phyloP scores from a whole-genome alignment of 768 basidiomycete species.

The Naematelia aurantialba region DNA sequence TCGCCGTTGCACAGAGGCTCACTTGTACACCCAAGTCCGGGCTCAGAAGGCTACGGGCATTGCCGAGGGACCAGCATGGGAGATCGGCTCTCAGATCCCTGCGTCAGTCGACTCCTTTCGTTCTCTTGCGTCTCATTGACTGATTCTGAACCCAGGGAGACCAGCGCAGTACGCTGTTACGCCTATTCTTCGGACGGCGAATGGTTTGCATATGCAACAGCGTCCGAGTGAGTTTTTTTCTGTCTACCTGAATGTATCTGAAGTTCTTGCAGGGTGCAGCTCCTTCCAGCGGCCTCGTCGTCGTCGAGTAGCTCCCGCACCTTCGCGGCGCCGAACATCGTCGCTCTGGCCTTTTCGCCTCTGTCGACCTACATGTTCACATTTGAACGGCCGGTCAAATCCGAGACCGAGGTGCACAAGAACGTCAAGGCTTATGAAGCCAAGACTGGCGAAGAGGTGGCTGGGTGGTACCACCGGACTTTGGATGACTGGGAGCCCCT shows the following conservation, averaged over 20 bases:
- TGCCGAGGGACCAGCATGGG: slow-evolving; percentile 75
- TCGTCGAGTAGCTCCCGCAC: slow-evolving; percentile 64
- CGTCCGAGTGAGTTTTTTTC: slow-evolving; percentile 60
- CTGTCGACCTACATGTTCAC: slow-evolving; percentile 88
- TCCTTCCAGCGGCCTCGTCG: slow-evolving; percentile 61
- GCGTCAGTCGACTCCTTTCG: slow-evolving; percentile 39
- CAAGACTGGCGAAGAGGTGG: slow-evolving; percentile 79
- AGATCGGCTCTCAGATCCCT: slow-evolving; percentile 59
- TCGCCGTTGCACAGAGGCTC: background rate
- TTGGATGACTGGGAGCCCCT: slow-evolving; percentile 69
- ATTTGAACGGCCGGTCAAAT: slow-evolving; percentile 92
- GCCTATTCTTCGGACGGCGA: slow-evolving; percentile 83
- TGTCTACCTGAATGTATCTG: background rate
- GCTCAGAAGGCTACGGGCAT: slow-evolving; percentile 91
- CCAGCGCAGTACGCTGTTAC: slow-evolving; percentile 62
- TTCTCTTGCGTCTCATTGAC: slow-evolving; percentile 1
- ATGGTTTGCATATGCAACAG: slow-evolving; percentile 77
- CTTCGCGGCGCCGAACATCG: slow-evolving; percentile 67
- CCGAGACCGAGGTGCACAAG: slow-evolving; percentile 91
- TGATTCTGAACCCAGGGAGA: slow-evolving; percentile 32
- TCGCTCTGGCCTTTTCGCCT: slow-evolving; percentile 89
- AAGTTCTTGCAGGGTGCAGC: slow-evolving; percentile 46
- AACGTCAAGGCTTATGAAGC: slow-evolving; percentile 88
- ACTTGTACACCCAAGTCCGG: slow-evolving; percentile 60
- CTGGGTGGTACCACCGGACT: slow-evolving; percentile 83